These are phyloP conservation scores for Thymus mandschuricus DNA, from an alignment of 257 asterid species.

Conservation along the genomic window DNA sequence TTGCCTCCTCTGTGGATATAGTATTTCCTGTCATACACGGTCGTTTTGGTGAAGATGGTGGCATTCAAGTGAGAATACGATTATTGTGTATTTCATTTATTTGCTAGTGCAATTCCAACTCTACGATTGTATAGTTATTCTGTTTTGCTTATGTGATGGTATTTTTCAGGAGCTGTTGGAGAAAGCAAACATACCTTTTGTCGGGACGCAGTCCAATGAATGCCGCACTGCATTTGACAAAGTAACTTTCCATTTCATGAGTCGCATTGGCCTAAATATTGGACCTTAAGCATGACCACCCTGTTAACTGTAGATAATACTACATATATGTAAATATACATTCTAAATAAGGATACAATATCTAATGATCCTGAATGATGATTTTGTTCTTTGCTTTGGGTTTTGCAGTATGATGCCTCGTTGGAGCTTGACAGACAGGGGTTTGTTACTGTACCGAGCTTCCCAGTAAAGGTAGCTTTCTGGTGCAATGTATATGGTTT, in stretches of 20 bases:
- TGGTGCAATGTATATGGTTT: slow-evolving; percentile 13
- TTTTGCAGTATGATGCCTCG: slow-evolving; percentile 73
- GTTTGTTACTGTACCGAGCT: slow-evolving; percentile 68
- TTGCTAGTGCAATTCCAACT: slow-evolving; percentile 10
- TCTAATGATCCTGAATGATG: slow-evolving; percentile 10
- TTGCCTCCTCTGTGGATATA: slow-evolving; percentile 74
- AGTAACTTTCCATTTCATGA: slow-evolving; percentile 45
- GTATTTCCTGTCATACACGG: slow-evolving; percentile 95
- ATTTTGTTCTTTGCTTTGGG: slow-evolving; percentile 26
- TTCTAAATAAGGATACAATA: too few species aligned
- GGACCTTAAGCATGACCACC: not conserved
- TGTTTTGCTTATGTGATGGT: slow-evolving; percentile 18
- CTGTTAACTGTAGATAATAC: slow-evolving; percentile 10
- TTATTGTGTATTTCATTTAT: slow-evolving; percentile 8
- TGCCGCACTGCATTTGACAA: slow-evolving; percentile 85
- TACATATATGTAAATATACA: too few species aligned
- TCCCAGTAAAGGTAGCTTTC: slow-evolving; percentile 57
- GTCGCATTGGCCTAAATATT: slow-evolving; percentile 8
- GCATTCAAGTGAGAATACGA: slow-evolving; percentile 73
- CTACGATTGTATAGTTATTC: not conserved
- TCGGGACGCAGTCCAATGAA: slow-evolving; percentile 70
- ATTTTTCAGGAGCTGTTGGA: slow-evolving; percentile 71
- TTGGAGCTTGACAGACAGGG: slow-evolving; percentile 82
- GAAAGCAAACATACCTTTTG: slow-evolving; percentile 66
- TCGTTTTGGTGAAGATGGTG: slow-evolving; percentile 94